Base-by-base conservation (phyloP, 805 yeast species). In the Metschnikowia matae region DNA sequence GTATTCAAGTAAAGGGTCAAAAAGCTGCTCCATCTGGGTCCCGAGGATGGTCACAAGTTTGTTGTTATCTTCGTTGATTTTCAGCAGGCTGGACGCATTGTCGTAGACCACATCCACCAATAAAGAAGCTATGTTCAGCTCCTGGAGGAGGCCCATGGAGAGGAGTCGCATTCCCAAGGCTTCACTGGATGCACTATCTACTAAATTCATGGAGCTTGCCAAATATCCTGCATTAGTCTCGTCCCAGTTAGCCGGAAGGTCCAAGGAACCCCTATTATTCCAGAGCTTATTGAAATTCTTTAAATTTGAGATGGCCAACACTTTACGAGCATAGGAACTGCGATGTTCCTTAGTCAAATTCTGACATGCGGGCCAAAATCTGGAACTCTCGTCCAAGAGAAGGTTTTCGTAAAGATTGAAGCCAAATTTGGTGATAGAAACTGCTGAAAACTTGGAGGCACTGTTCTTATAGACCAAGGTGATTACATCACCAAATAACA, bases 1-100 rank as follows among this genome's bases (percentile, higher is more conserved):
- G 64, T 92, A 92, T 66, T 91, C 97, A 4, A 88, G 77, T 48
- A 90, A 68, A 0, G 97, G 96, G 61, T 92, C 95, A 66, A 92
- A 92, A 36, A 92, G 68, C 58, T 86, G 92, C 55, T 91, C 97
- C 39, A 89, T 69, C 65, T 91, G 97, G 39, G 84, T 84, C 0
- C 98, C 98, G 5, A 92, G 68, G 34, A 85, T 64, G 53, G 77
- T 85, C 0, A 90, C 97, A 18, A 92, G 64, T 51, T 76, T 81
- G 61, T 91, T 90, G 65, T 91, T 92, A 14, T 78, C 71, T 42
- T 86, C 88, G 2, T 77, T 73, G 2, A 59, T 62, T 46, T 74
- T 78, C 10, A 52, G 47, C 11, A 74, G 64, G 53, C 81, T 78
- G 15, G 11, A 10, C 14, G 11, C 20, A 49, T 79, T 80, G 50